These are phyloP conservation scores for Dacryopinax primogenitus DNA, from an alignment of 768 basidiomycete species.

Conservation along the genomic window DNA sequence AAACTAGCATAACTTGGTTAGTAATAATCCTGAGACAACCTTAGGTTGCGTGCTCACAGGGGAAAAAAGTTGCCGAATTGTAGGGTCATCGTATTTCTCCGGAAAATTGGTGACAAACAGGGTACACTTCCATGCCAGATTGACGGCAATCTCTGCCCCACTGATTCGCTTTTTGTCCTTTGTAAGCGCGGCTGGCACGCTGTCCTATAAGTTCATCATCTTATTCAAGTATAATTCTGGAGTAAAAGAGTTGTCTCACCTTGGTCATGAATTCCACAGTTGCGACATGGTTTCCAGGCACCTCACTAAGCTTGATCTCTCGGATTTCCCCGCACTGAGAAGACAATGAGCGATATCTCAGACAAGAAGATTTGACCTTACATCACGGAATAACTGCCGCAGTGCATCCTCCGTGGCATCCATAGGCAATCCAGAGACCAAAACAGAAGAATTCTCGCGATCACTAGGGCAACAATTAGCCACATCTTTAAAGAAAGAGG, in stretches of 20 bases:
- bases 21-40: neutral
- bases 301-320: conserved; percentile 63
- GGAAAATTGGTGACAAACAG: conserved; percentile 95
- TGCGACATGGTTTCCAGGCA: conserved; percentile 52
- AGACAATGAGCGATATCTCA: neutral
- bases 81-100: conserved; percentile 63
- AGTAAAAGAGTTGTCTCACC: conserved; percentile 28
- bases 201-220: conserved; percentile 39
- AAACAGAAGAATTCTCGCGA: conserved; percentile 87
- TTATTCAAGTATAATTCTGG: neutral
- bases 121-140: conserved; percentile 87
- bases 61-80: conserved; percentile 62
- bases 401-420: conserved; percentile 53
- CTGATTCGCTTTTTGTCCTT: conserved; percentile 86
- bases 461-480: conserved; percentile 41
- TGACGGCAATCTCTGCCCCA: conserved; percentile 65
- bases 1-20: conserved; percentile 39
- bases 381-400: conserved; percentile 70
- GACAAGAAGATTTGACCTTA: conserved; percentile 29
- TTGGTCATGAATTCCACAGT: conserved; percentile 76
- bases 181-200: conserved; percentile 73
- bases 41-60: conserved; percentile 37
- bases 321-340: conserved; percentile 76
- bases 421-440: conserved; percentile 58
- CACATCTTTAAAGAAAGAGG: neutral